Base-by-base conservation (phyloP, 345 rosid species). In the Sapria himalayana region DNA sequence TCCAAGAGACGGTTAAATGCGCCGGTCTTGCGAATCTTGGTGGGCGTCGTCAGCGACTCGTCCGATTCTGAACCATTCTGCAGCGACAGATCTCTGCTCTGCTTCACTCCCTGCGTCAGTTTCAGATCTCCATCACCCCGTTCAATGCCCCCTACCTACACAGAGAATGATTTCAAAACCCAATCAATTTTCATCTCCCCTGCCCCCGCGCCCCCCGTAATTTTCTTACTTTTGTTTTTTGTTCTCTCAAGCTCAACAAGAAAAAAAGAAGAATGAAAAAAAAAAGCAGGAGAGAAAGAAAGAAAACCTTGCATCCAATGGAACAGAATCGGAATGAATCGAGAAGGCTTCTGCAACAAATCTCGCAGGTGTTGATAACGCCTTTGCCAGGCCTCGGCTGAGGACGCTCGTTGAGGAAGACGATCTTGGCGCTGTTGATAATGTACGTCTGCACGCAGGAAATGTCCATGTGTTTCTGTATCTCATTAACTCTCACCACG, bases 291-390 rank as follows among this genome's bases (percentile, higher is more conserved):
- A 36, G 29, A 23, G 15, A 2, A 38, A 13, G 7, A 16, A 4
- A 39, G 15, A 43, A 29, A 21, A 72, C 78, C 74, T 85, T 85
- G 76, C 96, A 85, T 22, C 91, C 91, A 15, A 85, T 79, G 31
- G 96, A 85, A 36, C 96, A 85, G 72, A 85, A 85, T 35, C 93
- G 58, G 76, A 74, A 85, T 51, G 85, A 76, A 62, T 85, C 96
- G 18, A 72, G 93, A 38, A 85, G 96, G 53, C 96, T 80, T 43
- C 96, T 52, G 49, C 73, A 63, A 34, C 96, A 85, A 23, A 80
- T 69, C 43, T 80, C 85, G 17, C 96, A 85, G 49, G 96, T 85
- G 25, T 80, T 80, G 33, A 91, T 76, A 37, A 80, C 96, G 0
- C 96, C 96, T 45, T 85, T 85, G 14, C 91, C 96, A 9, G 81